Evolutionary conservation across 2,329 filamentous ascomycete species (phyloP).

Genomic region (Tolypocladium ovalisporum): DNA sequence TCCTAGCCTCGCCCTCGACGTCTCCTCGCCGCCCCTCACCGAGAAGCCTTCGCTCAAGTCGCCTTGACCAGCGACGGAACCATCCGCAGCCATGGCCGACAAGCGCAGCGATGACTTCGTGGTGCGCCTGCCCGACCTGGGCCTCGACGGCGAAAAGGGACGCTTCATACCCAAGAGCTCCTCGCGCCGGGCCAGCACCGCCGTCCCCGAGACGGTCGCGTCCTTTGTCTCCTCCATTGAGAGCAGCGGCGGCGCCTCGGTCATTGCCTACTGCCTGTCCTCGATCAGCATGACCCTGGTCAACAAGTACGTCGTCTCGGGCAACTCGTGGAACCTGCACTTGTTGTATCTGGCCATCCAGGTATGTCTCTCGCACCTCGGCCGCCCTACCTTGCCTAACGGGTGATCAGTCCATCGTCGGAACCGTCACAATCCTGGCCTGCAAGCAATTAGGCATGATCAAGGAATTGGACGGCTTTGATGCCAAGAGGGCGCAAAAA

Average conservation of each 20-base stretch:
- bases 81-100: slow-evolving; percentile 55
- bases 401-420: slow-evolving; percentile 64
- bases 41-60: not conserved
- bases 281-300: slow-evolving; percentile 99
- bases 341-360: slow-evolving; percentile 90
- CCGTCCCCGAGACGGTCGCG: slow-evolving; percentile 6
- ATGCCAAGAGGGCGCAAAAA: slow-evolving; percentile 79
- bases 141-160: slow-evolving; percentile 37
- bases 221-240: slow-evolving; percentile 38
- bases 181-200: slow-evolving; percentile 1
- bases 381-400: slow-evolving; percentile 4
- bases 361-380: slow-evolving; percentile 42
- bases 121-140: slow-evolving; percentile 56
- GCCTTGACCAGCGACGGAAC: not conserved
- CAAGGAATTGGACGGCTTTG: slow-evolving; percentile 71
- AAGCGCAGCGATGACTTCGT: slow-evolving; percentile 80
- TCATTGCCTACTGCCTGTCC: slow-evolving; percentile 82
- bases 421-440: slow-evolving; percentile 69
- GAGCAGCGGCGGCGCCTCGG: slow-evolving; percentile 69
- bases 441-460: slow-evolving; percentile 79
- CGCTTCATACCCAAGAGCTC: slow-evolving; percentile 29
- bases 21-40: not conserved
- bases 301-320: slow-evolving; percentile 97
- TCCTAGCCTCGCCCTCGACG: not conserved
- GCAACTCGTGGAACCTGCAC: slow-evolving; percentile 85